phyloP scores from a whole-genome alignment of 257 asterid species.

The Forsythia suspensa region DNA sequence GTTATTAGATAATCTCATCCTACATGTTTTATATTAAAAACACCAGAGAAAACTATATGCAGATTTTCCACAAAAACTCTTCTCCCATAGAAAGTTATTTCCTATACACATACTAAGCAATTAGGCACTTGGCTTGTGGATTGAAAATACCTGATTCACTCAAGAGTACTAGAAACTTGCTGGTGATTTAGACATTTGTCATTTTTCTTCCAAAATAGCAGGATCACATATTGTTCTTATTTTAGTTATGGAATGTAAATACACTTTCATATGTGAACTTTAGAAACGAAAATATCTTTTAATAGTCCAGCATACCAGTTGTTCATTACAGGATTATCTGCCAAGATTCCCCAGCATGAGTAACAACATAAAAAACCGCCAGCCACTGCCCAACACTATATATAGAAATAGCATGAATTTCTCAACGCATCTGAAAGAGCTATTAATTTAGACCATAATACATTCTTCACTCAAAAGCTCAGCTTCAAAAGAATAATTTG shows the following conservation, averaged over 20 bases:
- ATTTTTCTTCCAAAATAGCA: neutral
- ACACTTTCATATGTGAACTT: neutral
- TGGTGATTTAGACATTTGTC: too few relatives aligned
- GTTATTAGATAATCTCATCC: too few relatives aligned
- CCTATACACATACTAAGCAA: too few relatives aligned
- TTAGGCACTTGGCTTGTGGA: too few relatives aligned
- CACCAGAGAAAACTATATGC: too few relatives aligned
- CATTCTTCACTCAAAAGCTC: neutral
- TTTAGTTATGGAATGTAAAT: neutral
- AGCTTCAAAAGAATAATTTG: neutral
- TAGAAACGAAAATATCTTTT: neutral
- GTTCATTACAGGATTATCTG: neutral
- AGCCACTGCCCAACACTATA: neutral
- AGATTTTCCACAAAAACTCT: too few relatives aligned
- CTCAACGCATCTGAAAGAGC: neutral
- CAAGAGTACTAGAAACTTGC: too few relatives aligned
- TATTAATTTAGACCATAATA: neutral
- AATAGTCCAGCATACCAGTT: neutral
- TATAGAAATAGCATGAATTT: neutral
- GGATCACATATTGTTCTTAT: neutral
- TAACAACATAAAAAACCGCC: neutral
- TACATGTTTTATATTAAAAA: too few relatives aligned
- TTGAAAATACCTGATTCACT: too few relatives aligned
- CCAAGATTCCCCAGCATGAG: neutral
- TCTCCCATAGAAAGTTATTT: too few relatives aligned